These are phyloP conservation scores for Botrytis cinerea DNA, from an alignment of 2,329 filamentous ascomycete genomes.

Conservation along the genomic window DNA sequence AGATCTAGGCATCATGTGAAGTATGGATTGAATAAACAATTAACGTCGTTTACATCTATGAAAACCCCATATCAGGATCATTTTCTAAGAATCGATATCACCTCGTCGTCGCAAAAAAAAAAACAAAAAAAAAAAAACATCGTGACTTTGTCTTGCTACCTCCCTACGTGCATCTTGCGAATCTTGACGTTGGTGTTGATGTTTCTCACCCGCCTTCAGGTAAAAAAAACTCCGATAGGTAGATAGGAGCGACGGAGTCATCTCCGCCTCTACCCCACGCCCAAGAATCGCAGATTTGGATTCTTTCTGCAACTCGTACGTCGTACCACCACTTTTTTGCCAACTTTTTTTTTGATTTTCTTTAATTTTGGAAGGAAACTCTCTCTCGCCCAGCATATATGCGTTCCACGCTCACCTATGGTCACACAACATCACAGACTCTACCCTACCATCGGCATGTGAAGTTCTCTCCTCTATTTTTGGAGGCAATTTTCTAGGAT, in stretches of 20 bases:
- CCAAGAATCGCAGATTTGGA: background rate
- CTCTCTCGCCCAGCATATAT: background rate
- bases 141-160: background rate
- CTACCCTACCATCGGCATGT: background rate
- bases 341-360: background rate
- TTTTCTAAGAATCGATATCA: background rate
- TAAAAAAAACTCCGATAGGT: background rate
- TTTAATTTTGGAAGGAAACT: background rate
- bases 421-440: background rate
- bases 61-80: background rate
- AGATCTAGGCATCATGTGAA: background rate
- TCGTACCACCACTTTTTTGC: background rate
- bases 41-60: background rate
- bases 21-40: background rate
- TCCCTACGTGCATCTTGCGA: no score
- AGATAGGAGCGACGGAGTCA: background rate
- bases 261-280: constrained; percentile 1
- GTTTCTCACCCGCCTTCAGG: background rate
- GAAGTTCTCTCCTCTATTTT: background rate
- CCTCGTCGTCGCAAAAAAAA: background rate
- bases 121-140: background rate
- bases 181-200: background rate
- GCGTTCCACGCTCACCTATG: background rate
- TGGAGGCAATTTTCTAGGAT: background rate
- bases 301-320: background rate